Conservation (phyloP, 164 flowering plant species). For the Vitis riparia region DNA sequence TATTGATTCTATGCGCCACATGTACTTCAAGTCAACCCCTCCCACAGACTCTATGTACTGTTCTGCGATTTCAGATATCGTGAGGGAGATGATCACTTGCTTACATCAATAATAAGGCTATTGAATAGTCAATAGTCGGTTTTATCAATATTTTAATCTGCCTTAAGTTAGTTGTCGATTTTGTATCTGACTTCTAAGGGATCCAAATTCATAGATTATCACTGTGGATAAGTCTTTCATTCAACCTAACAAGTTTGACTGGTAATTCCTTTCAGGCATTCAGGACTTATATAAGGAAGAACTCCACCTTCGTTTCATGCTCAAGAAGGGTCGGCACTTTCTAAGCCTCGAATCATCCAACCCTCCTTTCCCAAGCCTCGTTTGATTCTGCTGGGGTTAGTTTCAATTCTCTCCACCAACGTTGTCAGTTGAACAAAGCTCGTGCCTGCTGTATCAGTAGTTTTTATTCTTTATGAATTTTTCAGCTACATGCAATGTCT, state of each 20-base stretch:
- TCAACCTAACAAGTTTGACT: conserved; percentile 30
- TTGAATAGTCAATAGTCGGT: conserved; percentile 7
- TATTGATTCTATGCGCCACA: conserved; percentile 8
- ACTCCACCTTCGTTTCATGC: conserved; percentile 5
- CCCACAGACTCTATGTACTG: neutral
- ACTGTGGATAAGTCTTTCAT: neutral
- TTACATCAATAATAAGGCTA: neutral
- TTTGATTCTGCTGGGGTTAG: conserved; percentile 11
- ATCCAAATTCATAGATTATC: conserved; percentile 20
- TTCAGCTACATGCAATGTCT: neutral
- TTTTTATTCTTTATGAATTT: too few species aligned
- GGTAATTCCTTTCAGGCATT: neutral
- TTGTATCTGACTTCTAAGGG: conserved; percentile 11
- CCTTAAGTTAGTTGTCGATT: neutral
- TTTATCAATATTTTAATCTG: neutral
- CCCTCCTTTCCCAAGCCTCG: neutral
- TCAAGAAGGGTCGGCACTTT: neutral
- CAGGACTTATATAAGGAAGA: conserved; percentile 25
- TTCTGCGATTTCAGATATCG: neutral
- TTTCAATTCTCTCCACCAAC: neutral
- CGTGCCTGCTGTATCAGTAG: neutral
- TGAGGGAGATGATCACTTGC: conserved; percentile 1
- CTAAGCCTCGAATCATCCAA: neutral
- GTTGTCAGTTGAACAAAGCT: neutral
- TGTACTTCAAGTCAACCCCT: conserved; percentile 15